Conservation (phyloP, 352 stramenopile species). For the Pythium aphanidermatum region DNA sequence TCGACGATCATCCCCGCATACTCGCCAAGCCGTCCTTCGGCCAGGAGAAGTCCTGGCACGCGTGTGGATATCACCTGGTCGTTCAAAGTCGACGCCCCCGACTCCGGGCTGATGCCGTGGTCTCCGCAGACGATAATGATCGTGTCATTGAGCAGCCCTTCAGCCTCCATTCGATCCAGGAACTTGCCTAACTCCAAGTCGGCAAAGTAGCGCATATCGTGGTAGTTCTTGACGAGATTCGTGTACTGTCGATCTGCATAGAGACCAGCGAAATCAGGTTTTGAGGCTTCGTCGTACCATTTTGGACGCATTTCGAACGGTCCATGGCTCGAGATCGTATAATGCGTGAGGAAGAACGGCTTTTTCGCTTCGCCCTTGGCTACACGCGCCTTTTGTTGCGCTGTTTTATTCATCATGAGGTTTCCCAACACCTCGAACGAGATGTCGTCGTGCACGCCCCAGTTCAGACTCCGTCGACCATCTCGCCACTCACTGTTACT, state of each 20-base stretch:
- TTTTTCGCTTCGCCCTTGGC: constrained; percentile 19
- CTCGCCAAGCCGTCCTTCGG: constrained; percentile 12
- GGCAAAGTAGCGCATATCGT: constrained; percentile 44
- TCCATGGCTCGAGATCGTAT: constrained; percentile 70
- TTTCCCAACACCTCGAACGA: constrained; percentile 17
- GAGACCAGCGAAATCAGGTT: constrained; percentile 26
- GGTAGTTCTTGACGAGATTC: constrained; percentile 30
- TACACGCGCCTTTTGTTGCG: no score
- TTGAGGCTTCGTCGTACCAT: constrained; percentile 22
- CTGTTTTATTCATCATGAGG: constrained; percentile 40
- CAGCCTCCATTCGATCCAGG: constrained; percentile 34
- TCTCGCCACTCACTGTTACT: constrained; percentile 23
- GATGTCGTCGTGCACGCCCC: constrained; percentile 47
- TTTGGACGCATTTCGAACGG: constrained; percentile 26
- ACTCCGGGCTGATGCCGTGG: constrained; percentile 39
- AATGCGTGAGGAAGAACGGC: constrained; percentile 59
- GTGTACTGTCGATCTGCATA: constrained; percentile 4
- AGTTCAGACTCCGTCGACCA: constrained; percentile 14
- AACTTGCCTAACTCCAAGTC: constrained; percentile 45
- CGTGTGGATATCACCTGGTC: constrained; percentile 24
- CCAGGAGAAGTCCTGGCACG: constrained; percentile 17
- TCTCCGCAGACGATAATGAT: constrained; percentile 51
- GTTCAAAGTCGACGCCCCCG: constrained; percentile 12
- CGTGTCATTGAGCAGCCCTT: constrained; percentile 42
- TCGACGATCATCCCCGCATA: constrained; percentile 9